phyloP scores from a whole-genome alignment of 2,329 filamentous ascomycete genomes.

The Orbilia oligospora region DNA sequence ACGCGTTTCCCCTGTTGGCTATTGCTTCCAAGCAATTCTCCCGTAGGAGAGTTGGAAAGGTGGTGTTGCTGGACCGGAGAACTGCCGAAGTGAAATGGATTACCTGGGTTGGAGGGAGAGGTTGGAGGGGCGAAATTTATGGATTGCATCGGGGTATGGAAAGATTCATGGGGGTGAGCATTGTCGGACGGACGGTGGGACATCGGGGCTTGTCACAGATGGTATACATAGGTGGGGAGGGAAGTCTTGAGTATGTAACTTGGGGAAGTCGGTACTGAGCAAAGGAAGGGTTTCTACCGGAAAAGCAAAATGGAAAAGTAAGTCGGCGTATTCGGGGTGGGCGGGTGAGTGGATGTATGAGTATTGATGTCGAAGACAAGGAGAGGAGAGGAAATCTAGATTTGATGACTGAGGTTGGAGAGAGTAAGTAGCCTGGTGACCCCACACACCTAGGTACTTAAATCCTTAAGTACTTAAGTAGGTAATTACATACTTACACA shows the following conservation, averaged over 20 bases:
- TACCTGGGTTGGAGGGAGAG: neutral
- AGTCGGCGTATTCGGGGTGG: neutral
- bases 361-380: neutral
- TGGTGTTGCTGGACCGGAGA: conserved; percentile 1
- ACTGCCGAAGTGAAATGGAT: conserved; percentile 20
- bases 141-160: conserved; percentile 7
- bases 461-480: too few species aligned
- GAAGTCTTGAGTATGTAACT: neutral
- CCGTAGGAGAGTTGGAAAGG: neutral
- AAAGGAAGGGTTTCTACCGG: neutral
- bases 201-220: conserved; percentile 26
- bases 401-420: too few species aligned
- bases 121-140: conserved; percentile 24
- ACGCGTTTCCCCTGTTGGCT: conserved; percentile 25
- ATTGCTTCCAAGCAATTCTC: neutral
- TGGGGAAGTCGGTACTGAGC: neutral
- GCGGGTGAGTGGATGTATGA: neutral
- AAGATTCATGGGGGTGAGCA: conserved; percentile 12
- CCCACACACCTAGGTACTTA: too few species aligned
- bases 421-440: too few species aligned
- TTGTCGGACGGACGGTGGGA: conserved; percentile 40
- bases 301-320: neutral
- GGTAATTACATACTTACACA: too few species aligned
- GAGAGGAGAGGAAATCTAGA: too few species aligned
- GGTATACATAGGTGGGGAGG: neutral